These are phyloP conservation scores for Geoglossum cookeanum DNA, from an alignment of 2,329 filamentous ascomycete species.

Conservation along the genomic window DNA sequence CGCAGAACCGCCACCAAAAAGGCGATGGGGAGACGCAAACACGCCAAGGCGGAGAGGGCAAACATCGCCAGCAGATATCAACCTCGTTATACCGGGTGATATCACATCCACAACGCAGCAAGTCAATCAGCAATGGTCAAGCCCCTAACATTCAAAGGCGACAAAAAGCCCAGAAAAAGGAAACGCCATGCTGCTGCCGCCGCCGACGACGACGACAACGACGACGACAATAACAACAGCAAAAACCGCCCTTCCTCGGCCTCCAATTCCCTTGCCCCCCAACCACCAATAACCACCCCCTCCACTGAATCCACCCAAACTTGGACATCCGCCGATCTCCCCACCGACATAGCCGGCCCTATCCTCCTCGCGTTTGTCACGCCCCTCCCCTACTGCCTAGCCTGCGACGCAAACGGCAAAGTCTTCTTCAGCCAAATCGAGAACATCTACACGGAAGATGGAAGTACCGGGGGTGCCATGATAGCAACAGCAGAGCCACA, in stretches of 20 bases:
- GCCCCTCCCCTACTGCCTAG: slow-evolving; percentile 51
- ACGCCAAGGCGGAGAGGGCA: background rate
- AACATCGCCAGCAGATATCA: background rate
- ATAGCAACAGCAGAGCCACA: slow-evolving; percentile 79
- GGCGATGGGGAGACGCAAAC: background rate
- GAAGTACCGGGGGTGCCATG: slow-evolving; percentile 47
- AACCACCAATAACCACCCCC: too few relatives aligned
- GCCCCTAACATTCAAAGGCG: slow-evolving; percentile 85
- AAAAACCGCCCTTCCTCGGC: slow-evolving; percentile 14
- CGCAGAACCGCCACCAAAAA: background rate
- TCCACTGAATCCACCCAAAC: slow-evolving; percentile 57
- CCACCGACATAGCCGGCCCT: slow-evolving; percentile 61
- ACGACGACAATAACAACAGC: slow-evolving; percentile 16
- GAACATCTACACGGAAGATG: slow-evolving; percentile 44
- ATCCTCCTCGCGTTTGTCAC: slow-evolving; percentile 51
- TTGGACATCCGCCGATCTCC: slow-evolving; percentile 71
- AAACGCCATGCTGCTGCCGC: too few relatives aligned
- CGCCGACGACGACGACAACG: slow-evolving; percentile 29
- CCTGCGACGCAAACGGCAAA: slow-evolving; percentile 70
- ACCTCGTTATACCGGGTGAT: background rate
- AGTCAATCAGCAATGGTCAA: slow-evolving; percentile 49
- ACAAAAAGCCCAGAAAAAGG: slow-evolving; percentile 85
- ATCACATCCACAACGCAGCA: background rate
- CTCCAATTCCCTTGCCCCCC: too few relatives aligned
- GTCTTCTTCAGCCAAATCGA: slow-evolving; percentile 69